These are phyloP conservation scores for Aspergillus quadricinctus DNA, from an alignment of 2,329 filamentous ascomycete genomes.

Conservation along the genomic window DNA sequence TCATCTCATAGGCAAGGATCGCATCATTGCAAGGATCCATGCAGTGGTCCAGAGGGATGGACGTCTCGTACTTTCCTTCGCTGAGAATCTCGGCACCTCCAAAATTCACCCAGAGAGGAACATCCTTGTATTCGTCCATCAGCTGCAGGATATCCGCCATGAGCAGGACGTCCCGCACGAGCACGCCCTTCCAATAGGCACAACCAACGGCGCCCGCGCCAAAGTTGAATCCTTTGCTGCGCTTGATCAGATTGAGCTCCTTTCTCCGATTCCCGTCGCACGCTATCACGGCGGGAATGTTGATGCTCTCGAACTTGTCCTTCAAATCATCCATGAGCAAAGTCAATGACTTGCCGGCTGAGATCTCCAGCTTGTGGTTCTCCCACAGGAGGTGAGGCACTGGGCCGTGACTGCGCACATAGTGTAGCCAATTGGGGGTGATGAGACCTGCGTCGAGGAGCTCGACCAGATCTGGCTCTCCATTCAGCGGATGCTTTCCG, in stretches of 20 bases:
- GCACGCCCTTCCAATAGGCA: conserved; percentile 49
- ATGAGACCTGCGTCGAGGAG: conserved; percentile 48
- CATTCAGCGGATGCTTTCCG: conserved; percentile 52
- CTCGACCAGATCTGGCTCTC: conserved; percentile 40
- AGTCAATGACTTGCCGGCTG: conserved; percentile 32
- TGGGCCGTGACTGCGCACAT: conserved; percentile 52
- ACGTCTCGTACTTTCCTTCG: conserved; percentile 48
- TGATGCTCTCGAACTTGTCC: conserved; percentile 42
- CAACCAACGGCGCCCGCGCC: conserved; percentile 44
- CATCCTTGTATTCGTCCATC: conserved; percentile 7
- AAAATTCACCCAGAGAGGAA: conserved; percentile 46
- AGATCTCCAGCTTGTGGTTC: conserved; percentile 45
- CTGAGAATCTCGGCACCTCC: conserved; percentile 47
- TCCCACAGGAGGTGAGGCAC: conserved; percentile 51
- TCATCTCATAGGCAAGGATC: conserved; percentile 44
- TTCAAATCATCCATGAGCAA: conserved; percentile 46
- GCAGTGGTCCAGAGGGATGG: conserved; percentile 46
- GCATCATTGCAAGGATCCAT: conserved; percentile 48
- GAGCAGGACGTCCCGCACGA: conserved; percentile 44
- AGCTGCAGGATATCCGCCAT: conserved; percentile 35
- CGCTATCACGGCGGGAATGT: conserved; percentile 46
- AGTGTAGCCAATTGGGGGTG: conserved; percentile 50
- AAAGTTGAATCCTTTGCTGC: conserved; percentile 49
- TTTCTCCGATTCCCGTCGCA: conserved; percentile 51
- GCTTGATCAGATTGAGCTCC: conserved; percentile 49